Conservation (phyloP, 1,139 yeast genomes). For the Suhomyces bribrorum region DNA sequence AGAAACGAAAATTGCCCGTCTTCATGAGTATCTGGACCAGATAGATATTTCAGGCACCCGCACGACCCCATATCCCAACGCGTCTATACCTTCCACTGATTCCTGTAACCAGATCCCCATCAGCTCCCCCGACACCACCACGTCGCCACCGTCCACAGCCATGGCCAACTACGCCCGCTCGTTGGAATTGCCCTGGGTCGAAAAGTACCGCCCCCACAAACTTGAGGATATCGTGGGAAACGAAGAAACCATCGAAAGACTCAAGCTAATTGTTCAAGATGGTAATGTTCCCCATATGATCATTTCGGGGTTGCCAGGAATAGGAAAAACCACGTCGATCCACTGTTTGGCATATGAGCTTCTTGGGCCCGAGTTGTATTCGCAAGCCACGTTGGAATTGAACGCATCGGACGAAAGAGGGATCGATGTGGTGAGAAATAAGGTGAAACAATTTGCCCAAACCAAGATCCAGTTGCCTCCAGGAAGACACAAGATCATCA, state of each 20-base stretch:
- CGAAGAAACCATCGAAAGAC: constrained; percentile 81
- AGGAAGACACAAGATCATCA: constrained; percentile 78
- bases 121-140: not conserved
- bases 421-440: constrained; percentile 49
- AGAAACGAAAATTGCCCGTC: too few species aligned
- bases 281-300: constrained; percentile 98
- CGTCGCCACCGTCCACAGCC: not conserved
- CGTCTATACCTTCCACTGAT: too few species aligned
- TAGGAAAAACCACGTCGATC: constrained; percentile 93
- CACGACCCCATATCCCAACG: too few species aligned
- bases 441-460: constrained; percentile 60
- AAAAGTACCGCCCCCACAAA: constrained; percentile 82
- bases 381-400: constrained; percentile 85
- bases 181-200: constrained; percentile 75
- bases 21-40: too few species aligned
- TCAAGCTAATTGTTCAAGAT: constrained; percentile 80
- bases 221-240: constrained; percentile 91
- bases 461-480: constrained; percentile 66
- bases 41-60: too few species aligned
- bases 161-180: constrained; percentile 26
- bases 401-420: constrained; percentile 55
- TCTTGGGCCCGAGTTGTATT: constrained; percentile 65
- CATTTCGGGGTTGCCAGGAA: constrained; percentile 93
- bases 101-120: too few species aligned
- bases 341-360: constrained; percentile 87